Conservation (phyloP, 2,329 filamentous ascomycete species). For the Ascochyta viciae-villosae region DNA sequence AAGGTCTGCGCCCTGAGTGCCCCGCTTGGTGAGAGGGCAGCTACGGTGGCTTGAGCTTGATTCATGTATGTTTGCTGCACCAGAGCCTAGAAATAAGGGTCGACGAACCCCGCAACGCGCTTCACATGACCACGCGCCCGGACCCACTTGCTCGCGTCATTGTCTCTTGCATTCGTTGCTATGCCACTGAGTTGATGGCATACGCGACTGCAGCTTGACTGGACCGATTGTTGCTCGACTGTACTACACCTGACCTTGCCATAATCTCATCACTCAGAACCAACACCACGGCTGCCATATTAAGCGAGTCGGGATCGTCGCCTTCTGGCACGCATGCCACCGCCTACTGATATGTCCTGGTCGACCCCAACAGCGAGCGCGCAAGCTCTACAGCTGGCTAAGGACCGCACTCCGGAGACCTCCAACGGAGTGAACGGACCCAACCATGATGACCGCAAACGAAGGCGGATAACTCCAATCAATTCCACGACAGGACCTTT, state of each 20-base stretch:
- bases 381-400: neutral
- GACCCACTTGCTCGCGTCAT: neutral
- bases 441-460: neutral
- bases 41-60: neutral
- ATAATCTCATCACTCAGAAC: too few relatives aligned
- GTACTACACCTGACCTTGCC: neutral
- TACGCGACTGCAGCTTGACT: too few relatives aligned
- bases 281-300: neutral
- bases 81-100: neutral
- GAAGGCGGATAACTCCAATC: slow-evolving; percentile 2
- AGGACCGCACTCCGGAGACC: neutral
- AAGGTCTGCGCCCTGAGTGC: neutral
- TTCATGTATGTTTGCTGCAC: too few relatives aligned
- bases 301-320: neutral
- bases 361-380: neutral
- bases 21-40: neutral
- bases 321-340: neutral
- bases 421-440: too few relatives aligned
- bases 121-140: slow-evolving; percentile 5
- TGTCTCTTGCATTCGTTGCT: neutral
- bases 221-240: neutral
- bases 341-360: neutral
- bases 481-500: neutral
- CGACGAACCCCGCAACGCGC: slow-evolving; percentile 3
- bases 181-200: neutral